These are phyloP conservation scores for Fusarium vanettenii DNA, from an alignment of 2,329 filamentous ascomycete genomes.

Conservation along the genomic window DNA sequence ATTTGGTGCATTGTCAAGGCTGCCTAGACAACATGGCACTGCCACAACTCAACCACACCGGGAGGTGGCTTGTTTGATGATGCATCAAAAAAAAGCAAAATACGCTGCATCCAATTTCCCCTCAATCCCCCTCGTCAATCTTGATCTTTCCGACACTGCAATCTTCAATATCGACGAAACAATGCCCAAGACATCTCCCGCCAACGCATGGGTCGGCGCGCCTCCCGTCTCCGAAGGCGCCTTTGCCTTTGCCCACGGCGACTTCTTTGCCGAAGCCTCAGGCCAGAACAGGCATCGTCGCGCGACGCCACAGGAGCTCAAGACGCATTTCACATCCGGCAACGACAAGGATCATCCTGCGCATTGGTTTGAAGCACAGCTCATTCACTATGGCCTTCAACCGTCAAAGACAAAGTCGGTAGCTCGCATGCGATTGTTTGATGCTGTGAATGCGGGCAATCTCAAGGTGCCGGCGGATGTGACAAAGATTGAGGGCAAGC, in stretches of 20 bases:
- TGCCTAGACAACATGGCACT: background rate
- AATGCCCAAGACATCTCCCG: conserved; percentile 13
- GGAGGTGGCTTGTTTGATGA: background rate
- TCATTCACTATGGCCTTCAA: conserved; percentile 70
- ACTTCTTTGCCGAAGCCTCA: conserved; percentile 58
- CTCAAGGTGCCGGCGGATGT: conserved; percentile 63
- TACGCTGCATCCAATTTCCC: background rate
- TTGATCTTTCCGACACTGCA: background rate
- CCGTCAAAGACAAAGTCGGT: conserved; percentile 68
- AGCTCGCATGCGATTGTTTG: conserved; percentile 68
- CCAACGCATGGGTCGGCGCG: conserved; percentile 22
- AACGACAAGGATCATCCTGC: conserved; percentile 61
- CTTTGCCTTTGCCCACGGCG: conserved; percentile 57
- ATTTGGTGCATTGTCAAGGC: background rate
- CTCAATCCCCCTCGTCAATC: background rate
- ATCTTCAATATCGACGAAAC: background rate
- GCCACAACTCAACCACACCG: background rate
- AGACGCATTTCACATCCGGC: conserved; percentile 56
- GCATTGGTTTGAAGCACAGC: conserved; percentile 72
- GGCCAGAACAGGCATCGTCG: conserved; percentile 59
- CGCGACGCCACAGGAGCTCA: conserved; percentile 56
- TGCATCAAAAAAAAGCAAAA: background rate
- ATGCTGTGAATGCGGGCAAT: conserved; percentile 61
- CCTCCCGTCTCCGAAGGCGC: conserved; percentile 44
- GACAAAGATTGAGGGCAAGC: conserved; percentile 60